These are phyloP conservation scores for Durotheca rogersii DNA, from an alignment of 495 filamentous ascomycete species.

Conservation along the genomic window DNA sequence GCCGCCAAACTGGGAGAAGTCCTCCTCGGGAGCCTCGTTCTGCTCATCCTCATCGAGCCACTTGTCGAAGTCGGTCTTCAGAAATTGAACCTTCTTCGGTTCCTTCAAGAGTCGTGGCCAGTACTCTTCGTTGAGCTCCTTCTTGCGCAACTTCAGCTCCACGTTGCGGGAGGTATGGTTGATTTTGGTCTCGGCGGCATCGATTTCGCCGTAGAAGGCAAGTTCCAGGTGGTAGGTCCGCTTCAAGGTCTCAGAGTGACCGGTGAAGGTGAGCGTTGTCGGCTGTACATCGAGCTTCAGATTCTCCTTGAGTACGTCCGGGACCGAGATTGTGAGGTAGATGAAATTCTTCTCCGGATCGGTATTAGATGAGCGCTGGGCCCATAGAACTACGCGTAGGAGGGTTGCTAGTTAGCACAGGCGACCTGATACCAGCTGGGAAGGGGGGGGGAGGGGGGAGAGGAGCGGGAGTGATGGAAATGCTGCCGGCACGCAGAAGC, in stretches of 20 bases:
- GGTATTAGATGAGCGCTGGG: slow-evolving; percentile 82
- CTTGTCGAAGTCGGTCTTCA: slow-evolving; percentile 99
- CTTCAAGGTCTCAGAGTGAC: slow-evolving; percentile 76
- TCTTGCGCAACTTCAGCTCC: slow-evolving; percentile 91
- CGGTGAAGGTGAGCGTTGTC: slow-evolving; percentile 75
- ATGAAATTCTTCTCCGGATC: slow-evolving; percentile 87
- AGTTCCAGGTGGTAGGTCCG: slow-evolving; percentile 80
- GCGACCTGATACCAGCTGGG: not conserved
- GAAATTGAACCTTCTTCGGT: slow-evolving; percentile 83
- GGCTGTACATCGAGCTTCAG: slow-evolving; percentile 79
- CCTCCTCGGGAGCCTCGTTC: slow-evolving; percentile 80
- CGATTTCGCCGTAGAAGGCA: slow-evolving; percentile 91
- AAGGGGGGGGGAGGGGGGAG: not conserved
- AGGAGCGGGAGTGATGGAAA: not conserved
- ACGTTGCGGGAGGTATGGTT: slow-evolving; percentile 82
- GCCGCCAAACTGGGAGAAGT: slow-evolving; percentile 71
- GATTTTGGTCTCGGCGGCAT: slow-evolving; percentile 73
- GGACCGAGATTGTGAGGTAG: slow-evolving; percentile 83
- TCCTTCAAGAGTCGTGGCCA: slow-evolving; percentile 96
- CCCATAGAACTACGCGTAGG: slow-evolving; percentile 77
- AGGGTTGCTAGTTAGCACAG: slow-evolving; percentile 26
- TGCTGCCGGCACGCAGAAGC: too few species aligned
- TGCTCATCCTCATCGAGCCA: slow-evolving; percentile 99
- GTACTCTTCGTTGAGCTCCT: slow-evolving; percentile 85
- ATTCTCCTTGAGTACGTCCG: slow-evolving; percentile 69